Base-by-base conservation (phyloP, 768 basidiomycete genomes). In the Russula dissimulans region DNA sequence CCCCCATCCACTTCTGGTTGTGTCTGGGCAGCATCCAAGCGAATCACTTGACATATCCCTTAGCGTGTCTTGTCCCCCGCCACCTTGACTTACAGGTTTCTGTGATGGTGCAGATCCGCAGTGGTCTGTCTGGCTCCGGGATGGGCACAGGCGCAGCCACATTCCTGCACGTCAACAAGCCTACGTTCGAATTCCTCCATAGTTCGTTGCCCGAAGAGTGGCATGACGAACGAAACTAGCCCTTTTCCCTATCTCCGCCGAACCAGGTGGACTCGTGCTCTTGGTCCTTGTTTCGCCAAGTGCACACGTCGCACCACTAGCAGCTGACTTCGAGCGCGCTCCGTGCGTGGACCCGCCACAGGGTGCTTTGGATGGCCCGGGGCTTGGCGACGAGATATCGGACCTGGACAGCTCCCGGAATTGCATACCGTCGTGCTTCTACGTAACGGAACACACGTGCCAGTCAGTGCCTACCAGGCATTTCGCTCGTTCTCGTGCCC, bases 81-180 rank as follows among this genome's bases (percentile, higher is more conserved):
- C 51, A 34, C 10, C 14, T 62, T 26, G 61, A 62, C 56, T 62
- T 62, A 12, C 61, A 57, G 9, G 39, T 57, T 3, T 47, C 61
- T 17, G 50, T 39, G 6, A 49, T 51, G 34, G 31, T 45, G 17
- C 61, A 54, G 41, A 46, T 62, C 8, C 57, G 56, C 32, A 32
- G 15, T 8, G 17, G 31, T 12, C 39, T 61, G 4, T 39, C 38
- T 4, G 3, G 41, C 32, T 9, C 48, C 32, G 22, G 22, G 22
- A 26, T 26, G 22, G 32, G 31, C 17, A 1, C 31, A 15, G 31
- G 31, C 17, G 31, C 17, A 1, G 18, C 1, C 41, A 50, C 34
- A 11, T 22, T 12, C 17, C 29, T 11, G 18, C 31, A 2, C 8
- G 18, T 47, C 45, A 56, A 57, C 26, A 56, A 61, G 12, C 51